Evolutionary conservation across 495 filamentous ascomycete species (phyloP).

Genomic region (Podospora australis): DNA sequence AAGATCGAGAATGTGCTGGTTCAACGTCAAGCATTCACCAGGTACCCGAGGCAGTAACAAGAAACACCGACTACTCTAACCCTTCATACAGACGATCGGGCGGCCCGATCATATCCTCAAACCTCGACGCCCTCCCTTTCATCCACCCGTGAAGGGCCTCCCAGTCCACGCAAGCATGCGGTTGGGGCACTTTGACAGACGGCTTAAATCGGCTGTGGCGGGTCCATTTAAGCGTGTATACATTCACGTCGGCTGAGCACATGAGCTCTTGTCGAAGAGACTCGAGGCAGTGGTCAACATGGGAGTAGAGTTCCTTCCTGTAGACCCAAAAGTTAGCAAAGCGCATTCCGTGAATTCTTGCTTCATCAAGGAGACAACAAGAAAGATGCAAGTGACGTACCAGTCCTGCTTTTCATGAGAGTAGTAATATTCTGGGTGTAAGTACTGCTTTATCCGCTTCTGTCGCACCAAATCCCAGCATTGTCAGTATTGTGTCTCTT

Average conservation of each 20-base stretch:
- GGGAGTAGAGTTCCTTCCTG: conserved; percentile 8
- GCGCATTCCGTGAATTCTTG: no score
- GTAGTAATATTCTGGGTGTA: conserved; percentile 19
- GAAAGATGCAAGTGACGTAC: no score
- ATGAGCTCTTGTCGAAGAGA: conserved; percentile 12
- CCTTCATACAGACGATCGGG: no score
- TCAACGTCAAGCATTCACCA: no score
- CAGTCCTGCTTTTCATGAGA: conserved; percentile 8
- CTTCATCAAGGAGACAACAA: no score
- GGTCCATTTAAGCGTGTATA: conserved; percentile 18
- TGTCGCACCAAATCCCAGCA: neutral
- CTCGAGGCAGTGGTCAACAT: conserved; percentile 21
- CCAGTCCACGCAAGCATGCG: conserved; percentile 31
- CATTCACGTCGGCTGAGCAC: conserved; percentile 10
- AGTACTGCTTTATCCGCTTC: conserved; percentile 23
- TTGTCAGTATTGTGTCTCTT: neutral
- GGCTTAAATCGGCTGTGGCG: conserved; percentile 11
- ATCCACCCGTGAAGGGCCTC: conserved; percentile 24
- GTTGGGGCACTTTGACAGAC: conserved; percentile 9
- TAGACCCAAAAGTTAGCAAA: no score
- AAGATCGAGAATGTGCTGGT: no score
- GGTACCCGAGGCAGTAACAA: no score
- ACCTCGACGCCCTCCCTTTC: conserved; percentile 16
- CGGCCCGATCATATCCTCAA: conserved; percentile 19
- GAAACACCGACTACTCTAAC: no score